Base-by-base conservation (phyloP, 352 stramenopile species). In the Elongisporangium anandrum region DNA sequence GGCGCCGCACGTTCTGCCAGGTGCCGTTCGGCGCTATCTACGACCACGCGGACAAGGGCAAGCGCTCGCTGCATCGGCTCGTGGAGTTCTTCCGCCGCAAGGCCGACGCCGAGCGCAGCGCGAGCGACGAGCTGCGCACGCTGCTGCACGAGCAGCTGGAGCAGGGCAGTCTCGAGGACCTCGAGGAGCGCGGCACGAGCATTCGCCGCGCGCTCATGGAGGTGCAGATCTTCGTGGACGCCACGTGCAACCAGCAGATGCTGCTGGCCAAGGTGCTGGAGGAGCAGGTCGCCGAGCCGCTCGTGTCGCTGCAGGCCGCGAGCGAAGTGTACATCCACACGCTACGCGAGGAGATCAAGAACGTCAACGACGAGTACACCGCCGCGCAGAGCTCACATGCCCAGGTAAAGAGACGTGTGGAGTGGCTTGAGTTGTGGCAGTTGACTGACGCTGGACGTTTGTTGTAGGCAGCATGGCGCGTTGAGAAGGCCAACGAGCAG, bases 1-100 rank as follows among this genome's bases (percentile, higher is more conserved):
- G 81, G 75, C 81, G 85, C 17, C 83, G 85, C 52, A 95, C 85
- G 57, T 95, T 95, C 72, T 95, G 85, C 62, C 85, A 95, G 68
- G 80, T 95, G 58, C 83, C 85, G 29, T 89, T 93, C 52, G 61
- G 60, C 24, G 65, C 81, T 57, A 95, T 95, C 69, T 89, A 92
- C 60, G 77, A 83, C 57, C 82, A 92, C 61, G 81, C 85, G 15
- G 83, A 92, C 58, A 79, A 78, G 52, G 83, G 85, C 64, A 90
- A 91, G 68, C 76, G 71, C 61, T 89, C 78, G 68, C 72, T 95
- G 51, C 72, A 87, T 52, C 65, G 71, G 4, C 72, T 95, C 12
- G 79, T 90, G 58, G 73, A 66, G 16, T 93, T 95, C 61, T 87
- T 92, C 66, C 73, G 72, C 13, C 71, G 74, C 59, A 88, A 87